Base-by-base conservation (phyloP, 2,329 filamentous ascomycete genomes). In the Claviceps cyperi region DNA sequence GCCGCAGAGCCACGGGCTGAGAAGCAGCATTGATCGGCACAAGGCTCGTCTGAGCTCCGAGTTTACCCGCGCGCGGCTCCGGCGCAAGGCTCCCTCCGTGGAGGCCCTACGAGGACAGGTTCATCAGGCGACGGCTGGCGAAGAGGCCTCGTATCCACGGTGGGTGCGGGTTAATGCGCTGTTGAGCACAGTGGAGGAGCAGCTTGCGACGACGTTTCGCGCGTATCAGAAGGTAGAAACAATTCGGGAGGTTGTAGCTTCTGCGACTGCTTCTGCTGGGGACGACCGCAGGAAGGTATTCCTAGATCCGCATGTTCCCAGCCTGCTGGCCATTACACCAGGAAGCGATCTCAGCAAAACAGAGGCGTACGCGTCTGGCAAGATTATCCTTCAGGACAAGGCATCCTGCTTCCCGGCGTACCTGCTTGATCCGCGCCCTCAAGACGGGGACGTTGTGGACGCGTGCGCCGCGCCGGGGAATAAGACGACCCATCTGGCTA, bases 391-490 rank as follows among this genome's bases (percentile, higher is more conserved):
- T 22, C 92, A 98, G 64, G 92, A 97, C 61, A 97, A 96, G 66
- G 91, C 92, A 0, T 96, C 90, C 0, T 98, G 92, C 62, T 96
- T 98, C 60, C 92, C 92, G 0, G 92, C 91, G 0, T 92, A 92
- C 62, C 72, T 98, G 2, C 71, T 98, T 0, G 75, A 94, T 48
- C 80, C 84, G 0, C 69, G 69, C 0, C 69, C 78, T 8, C 71
- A 77, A 51, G 78, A 83, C 55, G 87, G 87, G 22, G 81, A 92
- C 59, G 72, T 94, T 8, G 78, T 97, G n/a, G 92, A 98, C 65
- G 86, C 86, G 0, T 97, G 91, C 63, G 87, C 92, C 0, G 92
- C 92, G 0, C 92, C 92, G 1, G 92, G 92, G 5, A 98, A 98
- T 66, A 98, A 98, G 68, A 97, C 92, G 1, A 97, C 91, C 7